Base-by-base conservation (phyloP, 1,139 yeast genomes). In the Yamadazyma buinensis region DNA sequence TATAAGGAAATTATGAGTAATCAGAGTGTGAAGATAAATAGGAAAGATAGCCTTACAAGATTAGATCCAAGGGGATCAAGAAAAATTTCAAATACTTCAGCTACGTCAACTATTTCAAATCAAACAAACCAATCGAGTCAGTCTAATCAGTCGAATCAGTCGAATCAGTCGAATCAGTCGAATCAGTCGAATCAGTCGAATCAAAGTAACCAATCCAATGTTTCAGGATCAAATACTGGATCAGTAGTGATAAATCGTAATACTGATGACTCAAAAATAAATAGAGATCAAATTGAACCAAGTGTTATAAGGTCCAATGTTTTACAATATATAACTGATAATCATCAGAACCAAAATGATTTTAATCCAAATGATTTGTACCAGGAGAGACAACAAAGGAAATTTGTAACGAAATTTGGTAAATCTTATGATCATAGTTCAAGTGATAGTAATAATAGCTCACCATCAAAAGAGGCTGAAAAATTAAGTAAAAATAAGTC, bases 341-440 rank as follows among this genome's bases (percentile, higher is more conserved):
- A 39, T 32, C 40, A 41, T 14, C 29, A n/a, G n/a, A n/a, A n/a
- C n/a, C n/a, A 21, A 7, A 23, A 35, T 24, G 50, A 44, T 3
- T 61, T 64, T 35, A 54, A 62, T 38, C 55, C 72, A 20, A 58
- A 64, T 43, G 66, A 59, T 25, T 48, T 68, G 31, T 68, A 51
- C 39, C 54, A 59, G 11, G 68, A 67, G 34, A 53, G 72, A 33
- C 66, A 63, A 43, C 48, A 44, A 21, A 45, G 48, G 29, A 52
- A 50, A 40, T 59, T 61, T 35, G 49, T 61, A 41, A 61, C 70
- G 17, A 56, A 52, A 14, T 61, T 61, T 30, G 59, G 54, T 26
- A 53, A 52, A 20, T 44, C 44, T 32, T 55, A 58, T 37, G 23
- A 31, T 26, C 29, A 25, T 7, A 17, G 19, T 17, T 17, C 19